A percentile compares a stretch with the other conserved stretches of the same genome.
These are phyloP conservation scores for Beauveria sp. DNA, from an alignment of 2,329 filamentous ascomycete species.

Conservation along the genomic window DNA sequence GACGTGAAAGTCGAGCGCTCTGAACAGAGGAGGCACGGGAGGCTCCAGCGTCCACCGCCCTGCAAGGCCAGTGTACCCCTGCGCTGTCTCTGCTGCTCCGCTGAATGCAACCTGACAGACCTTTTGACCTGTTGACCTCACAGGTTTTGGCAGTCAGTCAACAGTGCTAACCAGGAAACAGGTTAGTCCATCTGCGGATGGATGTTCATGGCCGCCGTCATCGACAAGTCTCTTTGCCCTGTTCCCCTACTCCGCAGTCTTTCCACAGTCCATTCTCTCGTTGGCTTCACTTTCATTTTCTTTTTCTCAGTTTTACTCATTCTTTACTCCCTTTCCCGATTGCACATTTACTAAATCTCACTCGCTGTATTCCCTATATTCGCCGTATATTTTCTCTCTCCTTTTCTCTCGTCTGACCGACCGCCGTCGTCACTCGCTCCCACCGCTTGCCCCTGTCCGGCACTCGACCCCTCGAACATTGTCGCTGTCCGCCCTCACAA, in stretches of 20 bases:
- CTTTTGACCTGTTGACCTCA: too few relatives aligned
- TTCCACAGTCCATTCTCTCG: not conserved
- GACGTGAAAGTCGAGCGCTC: too few relatives aligned
- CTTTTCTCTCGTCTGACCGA: not conserved
- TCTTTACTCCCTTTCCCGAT: not conserved
- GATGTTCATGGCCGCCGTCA: too few relatives aligned
- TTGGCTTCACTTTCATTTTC: not conserved
- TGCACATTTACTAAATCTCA: not conserved
- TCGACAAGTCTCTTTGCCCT: not conserved
- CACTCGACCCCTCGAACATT: slow-evolving; percentile 5
- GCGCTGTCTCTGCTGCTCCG: not conserved
- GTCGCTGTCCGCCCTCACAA: not conserved
- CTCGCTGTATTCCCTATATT: not conserved
- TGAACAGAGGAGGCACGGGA: not conserved
- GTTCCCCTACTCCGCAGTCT: not conserved
- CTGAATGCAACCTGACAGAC: not conserved
- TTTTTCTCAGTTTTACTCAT: not conserved
- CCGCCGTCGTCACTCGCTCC: not conserved
- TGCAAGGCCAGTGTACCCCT: not conserved
- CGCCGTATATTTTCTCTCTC: not conserved
- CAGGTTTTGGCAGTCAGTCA: too few relatives aligned
- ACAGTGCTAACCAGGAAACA: too few relatives aligned
- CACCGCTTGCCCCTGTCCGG: not conserved
- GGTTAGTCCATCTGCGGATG: not conserved
- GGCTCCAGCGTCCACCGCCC: not conserved